Evolutionary conservation across 73 alveolate species (phyloP), one percentile per base, ranked within the genome.

Genomic region (Paramecium biaurelia): DNA sequence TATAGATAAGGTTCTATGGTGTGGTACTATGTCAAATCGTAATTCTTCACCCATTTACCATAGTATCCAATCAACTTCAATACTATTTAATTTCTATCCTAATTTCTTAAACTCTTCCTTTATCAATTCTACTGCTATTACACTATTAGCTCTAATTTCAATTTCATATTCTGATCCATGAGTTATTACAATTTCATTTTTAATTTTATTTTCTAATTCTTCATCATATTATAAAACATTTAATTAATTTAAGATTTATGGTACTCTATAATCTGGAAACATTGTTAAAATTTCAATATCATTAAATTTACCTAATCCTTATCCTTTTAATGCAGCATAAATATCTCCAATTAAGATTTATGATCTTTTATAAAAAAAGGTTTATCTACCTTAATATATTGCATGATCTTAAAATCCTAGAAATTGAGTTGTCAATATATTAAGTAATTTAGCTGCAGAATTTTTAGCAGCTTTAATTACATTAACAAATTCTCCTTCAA

Each of bases 251-350:
- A 96, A 92, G n/a, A 96, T 92, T 86, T 96, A 95, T 57, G 98
- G 98, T 3, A 96, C 98, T 90, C 97, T 87, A 90, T 98, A 98
- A 93, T 98, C 99, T 21, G 99, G 99, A 92, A 98, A 98, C 99
- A 96, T 98, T n/a, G 99, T 98, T 37, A 98, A 89, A 68, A 95
- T 93, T 30, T 95, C 98, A 0, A 96, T 92, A 35, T 95, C 95
- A 18, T 95, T 68, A 85, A 94, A 96, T 74, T 92, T 93, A 70
- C 95, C 93, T 84, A 86, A 85, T 92, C 85, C 93, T 70, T 89
- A 18, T 9, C 94, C 94, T 28, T 89, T 68, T 67, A 93, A 92
- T 7, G 99, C 98, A 34, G 96, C 98, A 88, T 96, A 94, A 2
- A 97, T 63, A 89, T 98, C 99, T 20, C 98, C 98, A 2, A 96